Percentiles rank a stretch among this genome's conserved stretches.
Conservation (phyloP, 1,284 basidiomycete genomes). For the Leucoagaricus sp. region DNA sequence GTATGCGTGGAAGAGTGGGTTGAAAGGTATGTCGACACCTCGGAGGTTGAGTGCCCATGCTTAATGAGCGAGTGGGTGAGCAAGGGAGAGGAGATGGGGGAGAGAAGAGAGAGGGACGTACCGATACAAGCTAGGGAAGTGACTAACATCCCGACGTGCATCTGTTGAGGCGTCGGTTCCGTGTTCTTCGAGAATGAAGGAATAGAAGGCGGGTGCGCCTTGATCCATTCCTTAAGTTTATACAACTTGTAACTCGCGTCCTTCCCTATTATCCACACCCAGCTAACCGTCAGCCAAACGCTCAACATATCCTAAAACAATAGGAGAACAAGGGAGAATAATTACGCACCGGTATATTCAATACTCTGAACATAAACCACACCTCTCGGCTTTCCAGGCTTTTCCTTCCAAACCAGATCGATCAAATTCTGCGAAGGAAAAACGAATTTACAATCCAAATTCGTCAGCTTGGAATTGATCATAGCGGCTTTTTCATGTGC, state of each 20-base stretch:
- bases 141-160: constrained; percentile 66
- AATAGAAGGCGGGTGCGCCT: constrained; percentile 56
- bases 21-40: constrained; percentile 84
- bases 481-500: constrained; percentile 70
- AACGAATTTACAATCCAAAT: constrained; percentile 60
- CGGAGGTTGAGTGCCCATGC: constrained; percentile 86
- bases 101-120: constrained; percentile 30
- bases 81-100: background rate
- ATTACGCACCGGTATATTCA: constrained; percentile 64
- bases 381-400: constrained; percentile 67
- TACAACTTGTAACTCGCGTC: constrained; percentile 60
- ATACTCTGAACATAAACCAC: constrained; percentile 76
- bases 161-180: constrained; percentile 60
- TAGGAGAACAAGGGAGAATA: too few relatives aligned
- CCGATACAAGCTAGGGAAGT: constrained; percentile 65
- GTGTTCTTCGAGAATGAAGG: constrained; percentile 57
- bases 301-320: background rate
- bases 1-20: constrained; percentile 87
- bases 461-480: constrained; percentile 56
- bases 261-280: constrained; percentile 36
- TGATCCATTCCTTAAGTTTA: constrained; percentile 65
- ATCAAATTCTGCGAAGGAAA: constrained; percentile 82
- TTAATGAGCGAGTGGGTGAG: constrained; percentile 17
- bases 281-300: background rate
- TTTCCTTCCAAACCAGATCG: constrained; percentile 82